Conservation (phyloP, 257 asterid genomes). For the Ocimum tenuiflorum region DNA sequence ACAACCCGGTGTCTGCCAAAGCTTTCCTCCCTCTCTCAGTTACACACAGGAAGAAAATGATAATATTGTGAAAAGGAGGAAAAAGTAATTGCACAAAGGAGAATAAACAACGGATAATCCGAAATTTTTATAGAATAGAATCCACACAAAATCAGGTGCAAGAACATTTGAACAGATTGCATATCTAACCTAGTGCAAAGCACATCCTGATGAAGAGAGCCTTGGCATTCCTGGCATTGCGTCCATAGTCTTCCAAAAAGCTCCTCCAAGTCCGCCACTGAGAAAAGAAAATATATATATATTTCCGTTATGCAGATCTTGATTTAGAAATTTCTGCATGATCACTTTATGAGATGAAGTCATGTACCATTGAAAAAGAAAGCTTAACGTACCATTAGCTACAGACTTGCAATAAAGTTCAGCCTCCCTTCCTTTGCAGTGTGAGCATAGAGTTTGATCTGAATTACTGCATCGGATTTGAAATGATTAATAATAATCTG, state of each 20-base stretch:
- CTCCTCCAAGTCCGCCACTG: conserved; percentile 94
- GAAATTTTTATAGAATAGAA: neutral
- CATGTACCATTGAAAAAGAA: neutral
- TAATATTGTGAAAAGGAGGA: no score
- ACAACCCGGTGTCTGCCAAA: no score
- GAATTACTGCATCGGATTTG: conserved; percentile 49
- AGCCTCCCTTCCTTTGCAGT: conserved; percentile 98
- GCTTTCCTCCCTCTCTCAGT: neutral
- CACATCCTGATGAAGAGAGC: conserved; percentile 98
- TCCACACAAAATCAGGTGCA: neutral
- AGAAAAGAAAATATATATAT: neutral
- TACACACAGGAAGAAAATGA: neutral
- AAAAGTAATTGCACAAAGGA: neutral
- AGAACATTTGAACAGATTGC: neutral
- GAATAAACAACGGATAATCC: neutral
- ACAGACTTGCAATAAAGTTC: conserved; percentile 94
- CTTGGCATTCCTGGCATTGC: conserved; percentile 99
- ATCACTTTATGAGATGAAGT: neutral
- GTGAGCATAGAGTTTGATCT: conserved; percentile 69
- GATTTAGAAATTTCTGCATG: neutral
- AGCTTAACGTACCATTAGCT: conserved; percentile 56
- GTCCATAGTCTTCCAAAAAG: conserved; percentile 95
- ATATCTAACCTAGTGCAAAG: conserved; percentile 83
- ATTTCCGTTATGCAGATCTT: neutral
- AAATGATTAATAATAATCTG: conserved; percentile 2